A percentile compares a stretch with the other conserved stretches of the same genome.
Evolutionary conservation across 2,329 filamentous ascomycete species (phyloP).

Genomic region (Sarocladium brachiariae): DNA sequence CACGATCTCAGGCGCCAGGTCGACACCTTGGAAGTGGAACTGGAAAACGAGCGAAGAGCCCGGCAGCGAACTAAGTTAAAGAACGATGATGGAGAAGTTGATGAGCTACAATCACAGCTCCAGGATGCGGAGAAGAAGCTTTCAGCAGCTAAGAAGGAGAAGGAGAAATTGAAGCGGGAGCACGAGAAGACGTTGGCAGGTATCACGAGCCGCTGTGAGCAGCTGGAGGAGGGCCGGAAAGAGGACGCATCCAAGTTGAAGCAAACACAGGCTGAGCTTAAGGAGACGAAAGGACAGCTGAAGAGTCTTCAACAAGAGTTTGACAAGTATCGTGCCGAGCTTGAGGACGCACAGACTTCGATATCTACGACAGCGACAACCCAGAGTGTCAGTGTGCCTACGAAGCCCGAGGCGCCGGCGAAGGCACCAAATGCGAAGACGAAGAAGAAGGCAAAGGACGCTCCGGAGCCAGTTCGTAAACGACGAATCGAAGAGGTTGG

Average conservation of each 20-base stretch:
- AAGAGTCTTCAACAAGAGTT: constrained; percentile 29
- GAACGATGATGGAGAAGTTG: constrained; percentile 31
- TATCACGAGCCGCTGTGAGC: constrained; percentile 37
- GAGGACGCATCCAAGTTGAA: constrained; percentile 64
- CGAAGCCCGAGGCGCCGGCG: constrained; percentile 4
- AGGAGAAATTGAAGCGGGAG: constrained; percentile 37
- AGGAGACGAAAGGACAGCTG: constrained; percentile 44
- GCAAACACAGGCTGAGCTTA: constrained; percentile 64
- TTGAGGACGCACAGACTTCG: constrained; percentile 26
- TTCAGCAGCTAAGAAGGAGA: constrained; percentile 35
- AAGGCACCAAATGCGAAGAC: neutral
- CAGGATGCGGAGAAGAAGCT: constrained; percentile 31
- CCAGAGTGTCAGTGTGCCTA: neutral
- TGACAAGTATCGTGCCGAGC: constrained; percentile 32
- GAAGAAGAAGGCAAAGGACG: constrained; percentile 30
- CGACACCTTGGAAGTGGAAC: constrained; percentile 67
- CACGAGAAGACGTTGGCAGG: constrained; percentile 51
- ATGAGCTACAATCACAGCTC: constrained; percentile 32
- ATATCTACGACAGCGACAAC: neutral
- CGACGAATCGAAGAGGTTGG: constrained; percentile 38
- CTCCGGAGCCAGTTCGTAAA: constrained; percentile 35
- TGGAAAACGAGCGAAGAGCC: constrained; percentile 64
- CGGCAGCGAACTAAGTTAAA: constrained; percentile 24
- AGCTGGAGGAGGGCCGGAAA: constrained; percentile 58
- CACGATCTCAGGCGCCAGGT: constrained; percentile 72